These are phyloP conservation scores for Mortierella sp. DNA, from an alignment of 371 early-diverging fungal species.

Conservation along the genomic window DNA sequence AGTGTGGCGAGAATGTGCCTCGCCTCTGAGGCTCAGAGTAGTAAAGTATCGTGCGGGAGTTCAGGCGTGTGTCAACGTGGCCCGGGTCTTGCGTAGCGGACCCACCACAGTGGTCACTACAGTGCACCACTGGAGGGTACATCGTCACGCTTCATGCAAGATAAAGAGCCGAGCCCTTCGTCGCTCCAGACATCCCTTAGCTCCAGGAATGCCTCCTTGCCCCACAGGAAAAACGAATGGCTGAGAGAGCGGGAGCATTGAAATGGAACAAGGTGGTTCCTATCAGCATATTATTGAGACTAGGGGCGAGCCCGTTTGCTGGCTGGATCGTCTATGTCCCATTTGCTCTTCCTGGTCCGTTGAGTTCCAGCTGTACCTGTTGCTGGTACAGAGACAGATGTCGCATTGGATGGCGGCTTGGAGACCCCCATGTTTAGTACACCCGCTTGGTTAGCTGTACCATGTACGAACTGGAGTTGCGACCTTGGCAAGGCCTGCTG, in stretches of 20 bases:
- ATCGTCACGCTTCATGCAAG: too few relatives aligned
- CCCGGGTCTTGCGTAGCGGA: too few relatives aligned
- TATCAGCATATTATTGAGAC: background rate
- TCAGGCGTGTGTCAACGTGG: too few relatives aligned
- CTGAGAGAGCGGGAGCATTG: background rate
- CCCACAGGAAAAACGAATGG: background rate
- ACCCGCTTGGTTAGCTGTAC: slow-evolving; percentile 10
- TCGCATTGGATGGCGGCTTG: background rate
- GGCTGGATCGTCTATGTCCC: slow-evolving; percentile 35
- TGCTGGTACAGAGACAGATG: slow-evolving; percentile 1
- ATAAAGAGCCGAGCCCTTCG: too few relatives aligned
- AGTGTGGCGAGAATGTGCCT: too few relatives aligned
- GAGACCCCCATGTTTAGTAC: background rate
- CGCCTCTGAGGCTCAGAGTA: too few relatives aligned
- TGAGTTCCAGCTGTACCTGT: slow-evolving; percentile 8
- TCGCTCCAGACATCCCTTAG: too few relatives aligned
- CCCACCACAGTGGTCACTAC: too few relatives aligned
- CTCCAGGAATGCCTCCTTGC: background rate
- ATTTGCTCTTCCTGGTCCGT: slow-evolving; percentile 41
- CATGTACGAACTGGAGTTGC: slow-evolving; percentile 44
- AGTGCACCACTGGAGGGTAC: too few relatives aligned
- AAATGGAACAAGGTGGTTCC: background rate
- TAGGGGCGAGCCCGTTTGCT: slow-evolving; percentile 32
- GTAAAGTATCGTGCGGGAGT: too few relatives aligned
- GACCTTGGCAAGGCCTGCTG: slow-evolving; percentile 40